Percentiles rank a stretch among this genome's conserved stretches.
Evolutionary conservation across 805 yeast species (phyloP).

Genomic region (Starmerella roubikii): DNA sequence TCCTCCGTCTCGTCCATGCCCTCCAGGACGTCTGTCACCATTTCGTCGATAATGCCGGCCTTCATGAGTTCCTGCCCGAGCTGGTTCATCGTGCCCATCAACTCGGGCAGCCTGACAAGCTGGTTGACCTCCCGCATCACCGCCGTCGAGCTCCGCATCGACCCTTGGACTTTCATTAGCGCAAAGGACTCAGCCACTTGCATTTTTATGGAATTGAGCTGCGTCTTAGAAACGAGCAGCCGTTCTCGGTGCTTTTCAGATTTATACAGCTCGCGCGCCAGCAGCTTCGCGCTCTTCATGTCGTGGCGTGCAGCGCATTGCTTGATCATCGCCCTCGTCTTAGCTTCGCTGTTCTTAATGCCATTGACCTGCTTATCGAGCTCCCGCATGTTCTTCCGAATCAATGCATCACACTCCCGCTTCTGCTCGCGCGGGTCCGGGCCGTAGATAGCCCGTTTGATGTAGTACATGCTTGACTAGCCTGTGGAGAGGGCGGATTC

Average conservation of each 20-base stretch:
- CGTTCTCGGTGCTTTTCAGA: conserved; percentile 62
- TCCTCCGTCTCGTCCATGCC: conserved; percentile 50
- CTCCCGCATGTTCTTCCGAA: conserved; percentile 75
- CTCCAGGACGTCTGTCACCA: conserved; percentile 86
- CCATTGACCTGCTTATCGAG: conserved; percentile 63
- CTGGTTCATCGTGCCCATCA: conserved; percentile 71
- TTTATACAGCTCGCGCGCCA: conserved; percentile 69
- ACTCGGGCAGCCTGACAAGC: conserved; percentile 63
- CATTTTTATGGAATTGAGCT: conserved; percentile 72
- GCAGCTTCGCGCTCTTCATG: conserved; percentile 54
- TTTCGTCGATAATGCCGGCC: conserved; percentile 66
- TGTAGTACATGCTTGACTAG: conserved; percentile 47
- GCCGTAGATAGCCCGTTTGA: conserved; percentile 85
- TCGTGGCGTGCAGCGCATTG: conserved; percentile 67
- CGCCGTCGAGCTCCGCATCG: conserved; percentile 61
- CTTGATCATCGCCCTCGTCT: conserved; percentile 65
- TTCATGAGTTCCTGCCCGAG: conserved; percentile 69
- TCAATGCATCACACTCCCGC: conserved; percentile 61
- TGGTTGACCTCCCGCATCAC: conserved; percentile 82
- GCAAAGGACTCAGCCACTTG: conserved; percentile 87
- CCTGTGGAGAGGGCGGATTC: no score
- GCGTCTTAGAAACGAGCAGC: conserved; percentile 68
- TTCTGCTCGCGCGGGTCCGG: conserved; percentile 83
- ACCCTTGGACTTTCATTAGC: conserved; percentile 65
- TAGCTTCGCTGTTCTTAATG: conserved; percentile 46